These are phyloP conservation scores for Juncus inflexus DNA, from an alignment of 176 grass and related monocot species.

Conservation along the genomic window DNA sequence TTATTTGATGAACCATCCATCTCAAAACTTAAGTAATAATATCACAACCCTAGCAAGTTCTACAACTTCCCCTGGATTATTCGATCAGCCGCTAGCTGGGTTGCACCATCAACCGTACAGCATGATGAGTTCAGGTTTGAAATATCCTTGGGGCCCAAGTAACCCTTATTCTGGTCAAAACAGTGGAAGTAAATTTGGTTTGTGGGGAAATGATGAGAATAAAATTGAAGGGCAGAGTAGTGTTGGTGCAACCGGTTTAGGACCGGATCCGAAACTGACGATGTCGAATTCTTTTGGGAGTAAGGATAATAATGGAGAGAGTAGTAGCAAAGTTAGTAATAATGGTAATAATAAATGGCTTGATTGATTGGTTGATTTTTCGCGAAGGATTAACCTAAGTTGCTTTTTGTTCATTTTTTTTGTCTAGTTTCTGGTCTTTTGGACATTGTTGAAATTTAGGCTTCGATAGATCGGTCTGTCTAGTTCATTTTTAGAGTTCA, in stretches of 20 bases:
- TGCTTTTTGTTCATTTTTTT: constrained; percentile 15
- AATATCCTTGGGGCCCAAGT: constrained; percentile 42
- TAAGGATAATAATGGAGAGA: constrained; percentile 61
- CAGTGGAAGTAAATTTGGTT: constrained; percentile 27
- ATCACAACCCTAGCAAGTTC: constrained; percentile 26
- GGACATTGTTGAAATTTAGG: constrained; percentile 14
- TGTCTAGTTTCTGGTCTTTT: constrained; percentile 17
- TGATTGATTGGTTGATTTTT: constrained; percentile 24
- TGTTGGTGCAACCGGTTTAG: constrained; percentile 19
- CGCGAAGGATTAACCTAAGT: constrained; percentile 10
- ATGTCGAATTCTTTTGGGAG: constrained; percentile 42
- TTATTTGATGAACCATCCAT: constrained; percentile 46
- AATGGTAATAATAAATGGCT: constrained; percentile 41
- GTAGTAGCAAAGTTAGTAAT: constrained; percentile 38
- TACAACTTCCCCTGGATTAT: constrained; percentile 18
- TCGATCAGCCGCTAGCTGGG: constrained; percentile 4
- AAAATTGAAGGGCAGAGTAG: constrained; percentile 8
- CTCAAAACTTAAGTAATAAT: constrained; percentile 21
- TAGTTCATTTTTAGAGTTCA: constrained; percentile 14
- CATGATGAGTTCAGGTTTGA: constrained; percentile 23
- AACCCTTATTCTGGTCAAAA: constrained; percentile 3
- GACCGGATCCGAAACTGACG: constrained; percentile 42
- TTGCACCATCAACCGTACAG: constrained; percentile 20
- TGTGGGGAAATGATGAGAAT: constrained; percentile 35
- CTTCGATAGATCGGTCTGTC: not conserved